Evolutionary conservation across 2,329 filamentous ascomycete genomes (phyloP), one percentile per base, ranked within the genome.

Genomic region (Aspergillus texensis): DNA sequence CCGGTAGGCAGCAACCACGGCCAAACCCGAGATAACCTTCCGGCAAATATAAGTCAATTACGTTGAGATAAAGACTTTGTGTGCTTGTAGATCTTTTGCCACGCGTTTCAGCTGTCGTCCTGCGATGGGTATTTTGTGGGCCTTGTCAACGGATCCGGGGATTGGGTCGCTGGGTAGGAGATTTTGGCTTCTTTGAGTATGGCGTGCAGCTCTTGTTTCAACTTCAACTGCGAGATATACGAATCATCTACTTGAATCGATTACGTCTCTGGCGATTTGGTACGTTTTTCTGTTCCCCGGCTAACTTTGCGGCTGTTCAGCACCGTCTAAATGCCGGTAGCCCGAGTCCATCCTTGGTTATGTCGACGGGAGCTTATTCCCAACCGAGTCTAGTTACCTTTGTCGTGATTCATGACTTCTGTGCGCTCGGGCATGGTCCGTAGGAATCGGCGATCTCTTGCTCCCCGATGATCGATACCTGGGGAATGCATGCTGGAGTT

Each of bases 91-190:
- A 39, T 48, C 43, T 67, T 41, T 41, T 55, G 67, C 67, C 67
- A 69, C 67, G 45, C 28, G 62, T 59, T 69, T 68, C 67, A 69
- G 65, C 67, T 68, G 67, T 63, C 64, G 57, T 57, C 36, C 57
- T 24, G 32, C 57, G 19, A 41, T 61, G 56, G 45, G 45, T 55
- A 34, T 21, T 21, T 54, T 30, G 57, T 62, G 63, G 60, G 60
- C 30, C 59, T 45, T 5, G 19, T 19, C 39, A 52, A 57, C 57
- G 61, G 58, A 12, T 56, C 60, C 52, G 59, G 41, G 43, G 52
- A 61, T 52, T 57, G 59, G 57, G 16, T 59, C 26, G 39, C 28
- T 34, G 34, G 39, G 36, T 57, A 43, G 39, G 55, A 46, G 55
- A 53, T 32, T 53, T 32, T 53, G 50, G n/a, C 52, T 39, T n/a